A percentile compares a stretch with the other conserved stretches of the same genome.
Conservation (phyloP, 2,329 filamentous ascomycete genomes). For the Sclerotinia glacialis region DNA sequence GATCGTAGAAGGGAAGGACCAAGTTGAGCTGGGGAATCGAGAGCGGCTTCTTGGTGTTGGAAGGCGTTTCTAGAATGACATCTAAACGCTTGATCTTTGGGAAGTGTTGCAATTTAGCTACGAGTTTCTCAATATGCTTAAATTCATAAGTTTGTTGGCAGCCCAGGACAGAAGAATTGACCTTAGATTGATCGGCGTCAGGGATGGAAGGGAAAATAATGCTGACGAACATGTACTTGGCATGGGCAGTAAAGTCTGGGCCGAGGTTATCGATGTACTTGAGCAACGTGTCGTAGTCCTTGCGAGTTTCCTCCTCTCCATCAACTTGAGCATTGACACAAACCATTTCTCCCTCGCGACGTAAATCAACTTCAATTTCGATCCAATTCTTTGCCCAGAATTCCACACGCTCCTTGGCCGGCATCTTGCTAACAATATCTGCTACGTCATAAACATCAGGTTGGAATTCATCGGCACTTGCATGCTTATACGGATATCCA, state of each 20-base stretch:
- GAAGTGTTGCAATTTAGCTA: slow-evolving; percentile 13
- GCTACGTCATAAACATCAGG: slow-evolving; percentile 20
- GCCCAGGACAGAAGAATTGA: background rate
- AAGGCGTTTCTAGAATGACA: slow-evolving; percentile 12
- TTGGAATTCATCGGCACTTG: slow-evolving; percentile 16
- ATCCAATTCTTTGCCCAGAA: slow-evolving; percentile 27
- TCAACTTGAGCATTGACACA: background rate
- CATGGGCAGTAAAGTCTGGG: slow-evolving; percentile 22
- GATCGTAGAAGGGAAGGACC: slow-evolving; percentile 35
- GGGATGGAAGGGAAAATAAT: slow-evolving; percentile 24
- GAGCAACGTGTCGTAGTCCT: slow-evolving; percentile 21
- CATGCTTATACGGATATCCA: slow-evolving; percentile 19
- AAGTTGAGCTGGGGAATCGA: slow-evolving; percentile 27
- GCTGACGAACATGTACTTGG: slow-evolving; percentile 25
- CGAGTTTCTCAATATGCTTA: slow-evolving; percentile 17
- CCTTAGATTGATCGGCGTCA: background rate
- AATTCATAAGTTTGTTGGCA: background rate
- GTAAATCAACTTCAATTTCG: slow-evolving; percentile 27
- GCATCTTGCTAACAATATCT: slow-evolving; percentile 5
- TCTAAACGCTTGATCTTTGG: background rate
- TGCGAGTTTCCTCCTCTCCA: background rate
- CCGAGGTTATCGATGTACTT: slow-evolving; percentile 25
- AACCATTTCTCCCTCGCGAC: slow-evolving; percentile 3
- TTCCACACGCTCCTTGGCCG: slow-evolving; percentile 19
- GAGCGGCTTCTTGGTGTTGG: slow-evolving; percentile 19